These are phyloP conservation scores for Aspergillus vadensis DNA, from an alignment of 2,329 filamentous ascomycete species.

Conservation along the genomic window DNA sequence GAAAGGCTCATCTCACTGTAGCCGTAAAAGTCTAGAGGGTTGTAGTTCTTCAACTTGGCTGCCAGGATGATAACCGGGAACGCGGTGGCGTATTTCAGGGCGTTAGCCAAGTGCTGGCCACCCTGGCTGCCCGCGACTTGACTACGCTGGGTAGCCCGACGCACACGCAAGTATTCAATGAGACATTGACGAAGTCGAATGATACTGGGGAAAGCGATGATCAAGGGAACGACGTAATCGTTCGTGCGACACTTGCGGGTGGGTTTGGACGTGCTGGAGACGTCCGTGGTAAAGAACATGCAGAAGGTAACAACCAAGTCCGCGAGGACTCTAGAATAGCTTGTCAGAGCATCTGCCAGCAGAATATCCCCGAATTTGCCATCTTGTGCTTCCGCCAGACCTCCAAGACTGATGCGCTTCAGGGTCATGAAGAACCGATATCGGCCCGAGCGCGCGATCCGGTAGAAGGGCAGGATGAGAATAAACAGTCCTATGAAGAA, in stretches of 20 bases:
- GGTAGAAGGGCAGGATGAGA: slow-evolving; percentile 72
- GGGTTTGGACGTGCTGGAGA: slow-evolving; percentile 76
- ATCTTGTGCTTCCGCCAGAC: slow-evolving; percentile 80
- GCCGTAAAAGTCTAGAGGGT: slow-evolving; percentile 52
- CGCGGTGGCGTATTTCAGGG: slow-evolving; percentile 88
- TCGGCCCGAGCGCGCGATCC: slow-evolving; percentile 69
- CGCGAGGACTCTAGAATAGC: slow-evolving; percentile 87
- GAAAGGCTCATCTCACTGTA: slow-evolving; percentile 59
- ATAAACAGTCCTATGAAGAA: slow-evolving; percentile 71
- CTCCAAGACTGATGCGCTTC: slow-evolving; percentile 77
- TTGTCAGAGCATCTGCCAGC: slow-evolving; percentile 90
- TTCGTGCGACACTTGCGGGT: slow-evolving; percentile 77
- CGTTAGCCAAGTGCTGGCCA: slow-evolving; percentile 88
- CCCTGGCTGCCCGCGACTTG: slow-evolving; percentile 80
- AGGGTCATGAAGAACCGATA: slow-evolving; percentile 74
- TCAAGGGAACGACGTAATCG: slow-evolving; percentile 74
- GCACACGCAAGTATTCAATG: slow-evolving; percentile 79
- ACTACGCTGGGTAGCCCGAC: slow-evolving; percentile 49
- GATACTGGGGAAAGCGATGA: slow-evolving; percentile 78
- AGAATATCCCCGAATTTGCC: slow-evolving; percentile 95
- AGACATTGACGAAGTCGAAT: slow-evolving; percentile 91
- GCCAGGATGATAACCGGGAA: slow-evolving; percentile 88
- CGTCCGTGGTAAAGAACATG: slow-evolving; percentile 78
- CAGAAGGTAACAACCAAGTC: slow-evolving; percentile 87
- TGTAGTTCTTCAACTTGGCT: slow-evolving; percentile 68